Evolutionary conservation across 176 grass and related monocot species (phyloP).

Genomic region (Avena atlantica): DNA sequence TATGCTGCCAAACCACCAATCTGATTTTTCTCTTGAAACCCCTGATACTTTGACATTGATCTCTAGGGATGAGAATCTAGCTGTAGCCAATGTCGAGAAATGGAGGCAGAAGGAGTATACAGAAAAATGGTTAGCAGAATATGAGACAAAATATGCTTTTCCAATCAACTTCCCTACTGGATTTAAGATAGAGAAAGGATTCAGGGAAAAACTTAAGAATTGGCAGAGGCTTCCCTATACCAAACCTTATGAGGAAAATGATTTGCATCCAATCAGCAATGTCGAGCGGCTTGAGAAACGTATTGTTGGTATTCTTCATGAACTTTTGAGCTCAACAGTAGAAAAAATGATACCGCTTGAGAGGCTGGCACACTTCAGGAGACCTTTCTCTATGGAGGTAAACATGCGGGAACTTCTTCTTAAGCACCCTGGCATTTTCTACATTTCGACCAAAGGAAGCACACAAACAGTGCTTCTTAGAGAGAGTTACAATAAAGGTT

Average conservation of each 20-base stretch:
- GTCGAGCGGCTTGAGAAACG: slow-evolving; percentile 53
- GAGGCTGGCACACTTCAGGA: slow-evolving; percentile 62
- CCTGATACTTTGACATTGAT: slow-evolving; percentile 55
- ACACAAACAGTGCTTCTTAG: slow-evolving; percentile 59
- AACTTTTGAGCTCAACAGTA: slow-evolving; percentile 56
- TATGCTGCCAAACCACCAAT: slow-evolving; percentile 49
- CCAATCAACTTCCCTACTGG: slow-evolving; percentile 59
- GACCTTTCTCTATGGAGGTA: slow-evolving; percentile 60
- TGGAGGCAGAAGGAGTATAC: slow-evolving; percentile 70
- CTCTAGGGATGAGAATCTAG: slow-evolving; percentile 47
- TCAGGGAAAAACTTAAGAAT: slow-evolving; percentile 58
- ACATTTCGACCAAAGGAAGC: slow-evolving; percentile 74
- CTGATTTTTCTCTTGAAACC: slow-evolving; percentile 44
- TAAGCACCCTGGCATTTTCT: slow-evolving; percentile 75
- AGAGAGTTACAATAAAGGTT: slow-evolving; percentile 64
- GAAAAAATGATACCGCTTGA: slow-evolving; percentile 67
- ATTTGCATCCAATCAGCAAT: slow-evolving; percentile 33
- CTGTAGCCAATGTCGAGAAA: slow-evolving; percentile 59
- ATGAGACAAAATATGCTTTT: slow-evolving; percentile 70
- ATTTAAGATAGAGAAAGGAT: slow-evolving; percentile 68
- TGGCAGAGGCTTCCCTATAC: slow-evolving; percentile 72
- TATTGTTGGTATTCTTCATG: slow-evolving; percentile 69
- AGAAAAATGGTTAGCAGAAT: slow-evolving; percentile 68
- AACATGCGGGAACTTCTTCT: slow-evolving; percentile 68
- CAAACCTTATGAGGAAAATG: slow-evolving; percentile 67